Evolutionary conservation across 2,329 filamentous ascomycete species (phyloP).

Genomic region (Didymella pinodella): DNA sequence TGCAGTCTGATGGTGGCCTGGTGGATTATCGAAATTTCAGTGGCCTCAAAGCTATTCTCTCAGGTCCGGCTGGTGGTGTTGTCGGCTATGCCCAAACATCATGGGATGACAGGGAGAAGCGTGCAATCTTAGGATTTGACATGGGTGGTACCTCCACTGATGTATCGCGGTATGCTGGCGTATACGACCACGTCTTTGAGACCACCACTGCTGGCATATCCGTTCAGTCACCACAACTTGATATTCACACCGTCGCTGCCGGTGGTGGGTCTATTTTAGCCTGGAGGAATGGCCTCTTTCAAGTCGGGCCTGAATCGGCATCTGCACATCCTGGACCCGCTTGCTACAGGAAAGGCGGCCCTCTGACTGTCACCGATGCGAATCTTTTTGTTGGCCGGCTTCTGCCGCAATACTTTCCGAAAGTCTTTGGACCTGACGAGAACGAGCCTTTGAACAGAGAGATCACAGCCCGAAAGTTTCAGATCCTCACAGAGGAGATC

Average conservation of each 20-base stretch:
- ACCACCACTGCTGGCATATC: slow-evolving; percentile 43
- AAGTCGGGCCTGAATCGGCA: slow-evolving; percentile 85
- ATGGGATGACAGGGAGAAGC: slow-evolving; percentile 35
- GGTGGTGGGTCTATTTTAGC: slow-evolving; percentile 82
- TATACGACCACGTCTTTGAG: slow-evolving; percentile 43
- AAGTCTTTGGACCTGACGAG: slow-evolving; percentile 88
- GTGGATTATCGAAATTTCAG: slow-evolving; percentile 38
- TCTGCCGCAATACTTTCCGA: slow-evolving; percentile 85
- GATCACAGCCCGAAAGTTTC: slow-evolving; percentile 74
- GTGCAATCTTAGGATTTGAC: slow-evolving; percentile 42
- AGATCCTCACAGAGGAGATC: slow-evolving; percentile 75
- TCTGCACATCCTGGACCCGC: slow-evolving; percentile 85
- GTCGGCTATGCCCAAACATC: slow-evolving; percentile 45
- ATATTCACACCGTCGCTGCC: slow-evolving; percentile 69
- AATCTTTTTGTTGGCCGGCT: slow-evolving; percentile 83
- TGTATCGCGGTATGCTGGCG: slow-evolving; percentile 44
- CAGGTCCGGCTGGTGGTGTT: slow-evolving; percentile 49
- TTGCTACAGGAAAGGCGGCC: slow-evolving; percentile 86
- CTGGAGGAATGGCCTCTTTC: slow-evolving; percentile 84
- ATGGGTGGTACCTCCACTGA: slow-evolving; percentile 47
- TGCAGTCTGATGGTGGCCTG: slow-evolving; percentile 47
- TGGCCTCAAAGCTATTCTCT: slow-evolving; percentile 43
- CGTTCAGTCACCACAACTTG: slow-evolving; percentile 43
- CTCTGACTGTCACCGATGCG: slow-evolving; percentile 85
- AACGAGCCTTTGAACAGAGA: slow-evolving; percentile 76